Percentiles rank a stretch among this genome's conserved stretches.
phyloP scores from a whole-genome alignment of 352 stramenopile genomes.

The Pythium aristosporum region DNA sequence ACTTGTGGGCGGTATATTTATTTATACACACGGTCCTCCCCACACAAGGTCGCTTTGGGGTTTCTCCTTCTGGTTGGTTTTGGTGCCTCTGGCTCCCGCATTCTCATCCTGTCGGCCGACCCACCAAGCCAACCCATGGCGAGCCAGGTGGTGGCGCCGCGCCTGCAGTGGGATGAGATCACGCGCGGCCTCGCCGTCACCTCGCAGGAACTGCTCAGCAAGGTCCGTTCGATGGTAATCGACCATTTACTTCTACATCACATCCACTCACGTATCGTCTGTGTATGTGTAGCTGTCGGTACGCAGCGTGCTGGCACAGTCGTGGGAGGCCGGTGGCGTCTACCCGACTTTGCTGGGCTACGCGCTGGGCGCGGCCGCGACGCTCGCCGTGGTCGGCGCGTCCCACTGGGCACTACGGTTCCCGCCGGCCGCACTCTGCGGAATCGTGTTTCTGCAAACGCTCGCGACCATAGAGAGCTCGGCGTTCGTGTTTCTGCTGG shows the following conservation, averaged over 20 bases:
- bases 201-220: constrained; percentile 22
- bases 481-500: constrained; percentile 30
- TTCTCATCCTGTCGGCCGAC: background rate
- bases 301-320: constrained; percentile 38
- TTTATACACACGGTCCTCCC: no score
- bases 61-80: background rate
- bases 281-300: constrained; percentile 39
- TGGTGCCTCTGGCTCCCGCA: background rate
- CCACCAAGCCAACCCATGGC: background rate
- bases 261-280: background rate
- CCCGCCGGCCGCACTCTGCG: constrained; percentile 7
- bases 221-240: constrained; percentile 11
- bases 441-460: constrained; percentile 19
- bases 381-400: constrained; percentile 37
- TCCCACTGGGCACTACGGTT: constrained; percentile 27
- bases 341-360: constrained; percentile 65
- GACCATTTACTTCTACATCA: no score
- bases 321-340: constrained; percentile 54
- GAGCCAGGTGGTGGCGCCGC: background rate
- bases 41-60: no score
- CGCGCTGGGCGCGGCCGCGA: constrained; percentile 41
- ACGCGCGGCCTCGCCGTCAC: constrained; percentile 3
- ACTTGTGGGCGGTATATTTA: no score
- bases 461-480: constrained; percentile 28
- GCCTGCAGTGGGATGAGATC: constrained; percentile 21